These are phyloP conservation scores for Dactylellina sp. DNA, from an alignment of 2,329 filamentous ascomycete genomes.

Conservation along the genomic window DNA sequence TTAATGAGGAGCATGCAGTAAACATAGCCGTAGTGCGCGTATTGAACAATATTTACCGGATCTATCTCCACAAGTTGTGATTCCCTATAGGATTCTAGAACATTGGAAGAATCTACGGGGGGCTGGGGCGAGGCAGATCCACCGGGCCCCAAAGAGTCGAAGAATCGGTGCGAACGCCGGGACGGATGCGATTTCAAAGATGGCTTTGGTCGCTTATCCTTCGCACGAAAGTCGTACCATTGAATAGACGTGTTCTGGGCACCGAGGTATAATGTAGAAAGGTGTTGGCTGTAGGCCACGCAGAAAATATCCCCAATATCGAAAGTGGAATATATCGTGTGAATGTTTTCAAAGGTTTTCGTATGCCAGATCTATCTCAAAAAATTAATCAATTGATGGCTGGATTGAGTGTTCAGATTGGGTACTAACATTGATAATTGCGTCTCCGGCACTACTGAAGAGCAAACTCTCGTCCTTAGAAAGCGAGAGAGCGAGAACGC, in stretches of 20 bases:
- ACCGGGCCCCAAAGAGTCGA: constrained; percentile 87
- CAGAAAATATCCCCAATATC: constrained; percentile 97
- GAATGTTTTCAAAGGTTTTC: constrained; percentile 77
- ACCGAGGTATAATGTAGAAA: constrained; percentile 88
- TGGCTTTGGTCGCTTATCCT: constrained; percentile 70
- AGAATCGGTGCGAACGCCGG: constrained; percentile 85
- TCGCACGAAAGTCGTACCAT: constrained; percentile 83
- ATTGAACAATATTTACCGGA: constrained; percentile 81
- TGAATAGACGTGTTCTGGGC: constrained; percentile 95
- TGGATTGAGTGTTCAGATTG: too few relatives aligned
- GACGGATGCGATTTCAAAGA: constrained; percentile 78
- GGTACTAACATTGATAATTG: constrained; percentile 79
- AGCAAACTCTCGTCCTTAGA: constrained; percentile 80
- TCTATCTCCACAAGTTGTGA: constrained; percentile 83
- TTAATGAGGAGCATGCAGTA: constrained; percentile 93
- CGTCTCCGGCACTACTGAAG: constrained; percentile 92
- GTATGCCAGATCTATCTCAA: constrained; percentile 79
- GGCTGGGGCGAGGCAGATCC: constrained; percentile 79
- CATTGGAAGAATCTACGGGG: constrained; percentile 68
- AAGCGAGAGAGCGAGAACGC: constrained; percentile 85
- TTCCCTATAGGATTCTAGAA: constrained; percentile 67
- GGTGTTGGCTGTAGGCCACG: constrained; percentile 83
- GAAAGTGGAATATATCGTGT: constrained; percentile 91
- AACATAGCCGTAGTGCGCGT: constrained; percentile 94
- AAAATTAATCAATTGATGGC: constrained; percentile 2